Conservation (phyloP, 2,329 filamentous ascomycete genomes). For the Penicillium rolfsii region DNA sequence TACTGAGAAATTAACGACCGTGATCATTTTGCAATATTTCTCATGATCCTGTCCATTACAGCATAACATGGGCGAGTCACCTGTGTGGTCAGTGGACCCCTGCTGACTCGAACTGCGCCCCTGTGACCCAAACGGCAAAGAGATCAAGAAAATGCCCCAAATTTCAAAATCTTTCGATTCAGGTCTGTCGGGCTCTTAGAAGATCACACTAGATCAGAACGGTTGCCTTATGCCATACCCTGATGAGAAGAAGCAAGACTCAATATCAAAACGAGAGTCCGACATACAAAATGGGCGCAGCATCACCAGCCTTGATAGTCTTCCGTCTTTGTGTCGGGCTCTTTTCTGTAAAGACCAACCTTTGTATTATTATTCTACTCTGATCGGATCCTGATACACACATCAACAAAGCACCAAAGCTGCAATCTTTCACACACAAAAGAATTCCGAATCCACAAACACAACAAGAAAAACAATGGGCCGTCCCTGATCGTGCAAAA, state of each 20-base stretch:
- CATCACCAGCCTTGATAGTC: not conserved
- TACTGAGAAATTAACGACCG: not conserved
- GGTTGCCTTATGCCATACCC: constrained; percentile 11
- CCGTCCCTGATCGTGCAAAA: not conserved
- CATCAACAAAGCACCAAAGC: not conserved
- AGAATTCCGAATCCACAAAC: not conserved
- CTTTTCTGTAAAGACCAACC: not conserved
- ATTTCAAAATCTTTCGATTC: not conserved
- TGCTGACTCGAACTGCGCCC: constrained; percentile 32
- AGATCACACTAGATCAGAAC: not conserved
- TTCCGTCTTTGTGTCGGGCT: not conserved
- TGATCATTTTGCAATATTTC: not conserved
- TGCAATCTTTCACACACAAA: too few relatives aligned
- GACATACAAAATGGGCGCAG: constrained; percentile 1
- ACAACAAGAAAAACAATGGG: not conserved
- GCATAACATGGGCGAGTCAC: constrained; percentile 8
- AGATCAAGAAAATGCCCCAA: not conserved
- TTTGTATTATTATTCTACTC: not conserved
- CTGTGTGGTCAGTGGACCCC: constrained; percentile 22
- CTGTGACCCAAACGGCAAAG: constrained; percentile 26
- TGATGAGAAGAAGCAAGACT: not conserved
- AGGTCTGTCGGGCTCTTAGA: not conserved
- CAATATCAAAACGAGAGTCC: not conserved
- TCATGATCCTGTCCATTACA: not conserved
- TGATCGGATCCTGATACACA: not conserved